Conservation (phyloP, 176 grass and related monocot genomes). For the Rhynchospora breviuscula region DNA sequence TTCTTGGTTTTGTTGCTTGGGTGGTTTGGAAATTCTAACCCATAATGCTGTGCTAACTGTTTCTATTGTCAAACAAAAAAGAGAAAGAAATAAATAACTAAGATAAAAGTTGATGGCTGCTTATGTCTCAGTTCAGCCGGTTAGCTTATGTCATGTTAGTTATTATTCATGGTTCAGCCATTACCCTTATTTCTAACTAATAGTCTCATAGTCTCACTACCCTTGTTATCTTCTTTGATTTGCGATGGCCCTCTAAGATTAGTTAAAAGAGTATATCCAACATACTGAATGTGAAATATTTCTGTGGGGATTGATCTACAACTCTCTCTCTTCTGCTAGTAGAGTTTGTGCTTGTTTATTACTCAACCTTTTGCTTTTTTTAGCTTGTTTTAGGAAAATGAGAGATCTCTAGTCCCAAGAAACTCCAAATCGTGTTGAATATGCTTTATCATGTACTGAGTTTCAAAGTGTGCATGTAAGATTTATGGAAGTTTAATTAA, state of each 20-base stretch:
- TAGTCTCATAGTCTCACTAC: background rate
- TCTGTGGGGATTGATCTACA: background rate
- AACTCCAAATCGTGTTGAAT: too few relatives aligned
- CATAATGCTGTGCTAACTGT: background rate
- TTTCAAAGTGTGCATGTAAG: background rate
- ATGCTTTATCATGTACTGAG: background rate
- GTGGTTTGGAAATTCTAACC: background rate
- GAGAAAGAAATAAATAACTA: background rate
- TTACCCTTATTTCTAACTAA: background rate
- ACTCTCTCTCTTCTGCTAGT: background rate
- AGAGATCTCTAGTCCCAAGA: too few relatives aligned
- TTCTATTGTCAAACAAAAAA: background rate
- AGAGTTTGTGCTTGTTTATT: too few relatives aligned
- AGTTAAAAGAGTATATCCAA: background rate
- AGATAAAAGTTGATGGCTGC: background rate
- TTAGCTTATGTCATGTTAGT: background rate
- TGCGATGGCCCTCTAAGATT: background rate
- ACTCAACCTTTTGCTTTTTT: too few relatives aligned
- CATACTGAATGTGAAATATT: background rate
- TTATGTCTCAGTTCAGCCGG: background rate
- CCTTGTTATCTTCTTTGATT: background rate
- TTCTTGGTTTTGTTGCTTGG: background rate
- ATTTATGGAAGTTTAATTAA: background rate
- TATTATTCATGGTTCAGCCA: background rate
- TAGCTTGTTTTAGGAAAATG: too few relatives aligned